Base-by-base conservation (phyloP, 2,329 filamentous ascomycete species). In the Colletotrichum costaricense region DNA sequence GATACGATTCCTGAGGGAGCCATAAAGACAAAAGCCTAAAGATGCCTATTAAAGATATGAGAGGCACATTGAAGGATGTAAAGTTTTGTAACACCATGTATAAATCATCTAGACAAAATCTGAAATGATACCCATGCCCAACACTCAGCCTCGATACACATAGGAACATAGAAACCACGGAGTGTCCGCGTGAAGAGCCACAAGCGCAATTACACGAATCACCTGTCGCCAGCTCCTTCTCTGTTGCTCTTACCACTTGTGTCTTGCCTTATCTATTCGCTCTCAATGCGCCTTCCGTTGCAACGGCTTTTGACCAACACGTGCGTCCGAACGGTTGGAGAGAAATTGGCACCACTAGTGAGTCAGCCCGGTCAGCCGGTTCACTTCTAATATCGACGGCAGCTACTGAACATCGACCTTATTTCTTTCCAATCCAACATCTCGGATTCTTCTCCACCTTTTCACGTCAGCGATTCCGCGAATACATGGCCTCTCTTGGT, bases 11-110 rank as follows among this genome's bases (percentile, higher is more conserved):
- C 81, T 2, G 81, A 84, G 12, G 85, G 83, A 1, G 79, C 82
- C 5, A 84, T 86, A 67, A 86, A 84, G 78, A 82, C 83, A 42
- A 82, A 80, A 19, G 83, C 83, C 14, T 86, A 72, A 80, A 26
- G 19, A 2, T 46, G 5, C 9, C 2, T 30, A 24, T 5, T 24
- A 2, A 14, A 11, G 4, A 14, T 28, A 8, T 19, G 8, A 16
- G 4, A 24, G 11, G 33, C 42, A 22, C 19, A 2, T 49, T n/a
- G 42, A 7, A 22, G 42, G 42, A 8, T 33, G 12, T 12, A 19
- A 24, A 42, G 22, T 16, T 55, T 16, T 75, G 74, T 75, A 74
- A 63, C 42, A 57, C 55, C 19, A 58, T 74, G 67, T 70, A 59
- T 42, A 72, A 67, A 67, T 19, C 59, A 28, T 28, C 30, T 64